Conservation (phyloP, 1,284 basidiomycete genomes). For the Stygiomarasmius scandens region DNA sequence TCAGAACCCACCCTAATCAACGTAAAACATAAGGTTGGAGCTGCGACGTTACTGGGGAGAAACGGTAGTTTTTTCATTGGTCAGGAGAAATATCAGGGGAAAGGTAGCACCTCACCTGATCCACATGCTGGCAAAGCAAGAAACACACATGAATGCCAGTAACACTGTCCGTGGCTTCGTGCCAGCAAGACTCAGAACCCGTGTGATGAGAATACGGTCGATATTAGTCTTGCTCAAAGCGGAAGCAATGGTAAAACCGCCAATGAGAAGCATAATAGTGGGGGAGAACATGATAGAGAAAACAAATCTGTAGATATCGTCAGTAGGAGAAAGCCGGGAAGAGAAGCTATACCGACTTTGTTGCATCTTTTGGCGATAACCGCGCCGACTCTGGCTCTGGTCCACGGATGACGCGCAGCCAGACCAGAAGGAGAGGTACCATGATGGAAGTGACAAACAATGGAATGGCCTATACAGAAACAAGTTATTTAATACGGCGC, state of each 20-base stretch:
- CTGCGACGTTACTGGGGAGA: conserved; percentile 88
- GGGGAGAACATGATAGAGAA: conserved; percentile 85
- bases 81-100: conserved; percentile 29
- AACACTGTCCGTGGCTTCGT: conserved; percentile 86
- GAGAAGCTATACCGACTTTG: conserved; percentile 61
- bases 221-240: conserved; percentile 97
- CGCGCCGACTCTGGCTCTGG: conserved; percentile 45
- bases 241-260: conserved; percentile 98
- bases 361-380: conserved; percentile 73
- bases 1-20: conserved; percentile 76
- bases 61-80: conserved; percentile 10
- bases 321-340: background rate
- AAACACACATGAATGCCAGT: conserved; percentile 94
- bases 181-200: conserved; percentile 89
- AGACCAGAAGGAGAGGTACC: conserved; percentile 90
- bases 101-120: conserved; percentile 68
- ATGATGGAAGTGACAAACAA: conserved; percentile 94
- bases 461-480: conserved; percentile 76
- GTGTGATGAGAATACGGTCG: conserved; percentile 93
- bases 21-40: conserved; percentile 97
- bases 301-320: conserved; percentile 53
- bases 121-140: conserved; percentile 99
- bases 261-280: conserved; percentile 96
- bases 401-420: conserved; percentile 79
- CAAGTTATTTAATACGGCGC: background rate